Conservation (phyloP, 768 basidiomycete species). For the Exidia glandulosa region DNA sequence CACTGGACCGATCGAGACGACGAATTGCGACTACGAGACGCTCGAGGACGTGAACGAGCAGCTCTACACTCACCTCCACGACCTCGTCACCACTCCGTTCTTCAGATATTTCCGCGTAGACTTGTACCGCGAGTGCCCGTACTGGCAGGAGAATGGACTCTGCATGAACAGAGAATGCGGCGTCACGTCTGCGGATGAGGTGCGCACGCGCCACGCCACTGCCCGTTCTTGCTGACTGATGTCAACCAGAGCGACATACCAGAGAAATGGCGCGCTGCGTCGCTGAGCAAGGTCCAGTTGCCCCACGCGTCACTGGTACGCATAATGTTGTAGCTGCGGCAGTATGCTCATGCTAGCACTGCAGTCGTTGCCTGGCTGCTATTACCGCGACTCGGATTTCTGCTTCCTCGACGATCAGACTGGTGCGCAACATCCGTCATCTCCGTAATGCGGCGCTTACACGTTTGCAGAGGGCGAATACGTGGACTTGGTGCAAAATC, state of each 20-base stretch:
- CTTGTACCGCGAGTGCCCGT: constrained; percentile 91
- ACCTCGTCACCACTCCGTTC: constrained; percentile 83
- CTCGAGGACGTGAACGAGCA: constrained; percentile 81
- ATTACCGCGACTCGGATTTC: constrained; percentile 91
- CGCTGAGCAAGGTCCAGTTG: constrained; percentile 65
- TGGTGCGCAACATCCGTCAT: constrained; percentile 26
- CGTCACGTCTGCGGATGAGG: constrained; percentile 89
- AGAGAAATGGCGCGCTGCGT: constrained; percentile 78
- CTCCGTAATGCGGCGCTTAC: constrained; percentile 1
- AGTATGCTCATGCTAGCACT: constrained; percentile 1
- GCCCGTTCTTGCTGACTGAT: background rate
- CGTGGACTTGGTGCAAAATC: constrained; percentile 81
- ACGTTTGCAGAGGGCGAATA: constrained; percentile 74
- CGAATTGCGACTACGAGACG: constrained; percentile 81
- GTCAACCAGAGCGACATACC: constrained; percentile 77
- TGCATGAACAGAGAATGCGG: constrained; percentile 89
- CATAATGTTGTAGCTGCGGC: background rate
- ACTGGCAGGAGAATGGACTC: constrained; percentile 89
- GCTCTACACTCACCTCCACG: constrained; percentile 60
- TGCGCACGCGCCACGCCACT: constrained; percentile 20
- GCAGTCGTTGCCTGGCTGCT: constrained; percentile 74
- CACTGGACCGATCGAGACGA: constrained; percentile 36
- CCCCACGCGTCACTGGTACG: constrained; percentile 48
- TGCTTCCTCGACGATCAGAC: constrained; percentile 91
- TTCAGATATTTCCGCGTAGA: constrained; percentile 95